Evolutionary conservation across 2,329 filamentous ascomycete species (phyloP), one percentile per base, ranked within the genome.

Genomic region (Trichoderma guizhouense): DNA sequence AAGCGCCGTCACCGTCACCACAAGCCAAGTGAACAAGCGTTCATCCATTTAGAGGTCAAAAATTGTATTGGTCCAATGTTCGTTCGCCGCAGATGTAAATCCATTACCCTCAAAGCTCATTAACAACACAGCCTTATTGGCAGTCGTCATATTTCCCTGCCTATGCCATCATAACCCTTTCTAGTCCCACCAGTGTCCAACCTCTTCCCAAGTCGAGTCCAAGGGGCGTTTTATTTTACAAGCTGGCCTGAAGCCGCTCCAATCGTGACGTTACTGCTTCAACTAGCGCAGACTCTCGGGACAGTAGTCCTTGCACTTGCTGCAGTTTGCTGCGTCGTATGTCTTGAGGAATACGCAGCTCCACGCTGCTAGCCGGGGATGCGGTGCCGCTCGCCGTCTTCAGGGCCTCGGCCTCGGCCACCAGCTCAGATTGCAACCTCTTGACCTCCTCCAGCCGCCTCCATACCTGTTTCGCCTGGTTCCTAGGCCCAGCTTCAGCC

Each of bases 241-340:
- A 69, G 47, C 73, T 74, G n/a, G 79, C 74, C 73, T 84, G 82
- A 69, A 93, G 81, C 73, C 84, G 86, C 79, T 91, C 88, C 74
- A 93, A 80, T 71, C 91, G 85, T 71, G 84, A 84, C 75, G 86
- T 89, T 26, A 92, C 87, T 26, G 89, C 91, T 75, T 93, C 90
- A 7, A 93, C 88, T 76, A 93, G 80, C 6, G 90, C 90, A 61
- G 88, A 88, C 81, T 93, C 91, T 32, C 91, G 83, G 71, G 91
- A 89, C 74, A 93, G 81, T 72, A 92, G 79, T 32, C 82, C 82
- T 80, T 89, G 89, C 26, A 93, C 89, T 78, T 92, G 87, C 71
- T 84, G 84, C 74, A 93, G 80, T 81, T 92, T 92, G 65, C 84
- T 86, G 80, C 85, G 88, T 72, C 90, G 85, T 72, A 92, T 85